Evolutionary conservation across 192 early-diverging fungal genomes (phyloP), one percentile per base, ranked within the genome.

Genomic region (Coemansia javaensis): DNA sequence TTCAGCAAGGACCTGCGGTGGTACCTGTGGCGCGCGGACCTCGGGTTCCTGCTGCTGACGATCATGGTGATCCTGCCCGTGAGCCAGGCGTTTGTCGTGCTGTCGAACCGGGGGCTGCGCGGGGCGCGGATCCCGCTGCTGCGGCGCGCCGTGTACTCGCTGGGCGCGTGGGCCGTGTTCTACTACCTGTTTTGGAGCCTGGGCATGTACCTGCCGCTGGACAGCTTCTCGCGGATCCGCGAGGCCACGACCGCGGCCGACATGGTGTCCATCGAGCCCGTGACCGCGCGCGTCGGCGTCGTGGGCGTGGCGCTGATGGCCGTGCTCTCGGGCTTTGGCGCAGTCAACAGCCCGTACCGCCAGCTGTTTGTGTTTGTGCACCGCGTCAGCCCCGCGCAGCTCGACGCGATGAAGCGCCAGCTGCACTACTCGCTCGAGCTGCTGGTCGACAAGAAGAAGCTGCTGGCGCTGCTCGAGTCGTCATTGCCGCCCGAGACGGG

Each of bases 241-340:
- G 46, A 53, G 47, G 64, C 63, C 16, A 74, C 70, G 5, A 44
- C 61, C 12, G 44, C 63, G 15, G 50, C 71, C 1, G 62, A 69
- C 23, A 61, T 70, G 66, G 55, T 63, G 25, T 63, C 77, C 10
- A 80, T 89, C 16, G 79, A 89, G 53, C 78, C 81, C 32, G 82
- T 81, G 5, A 89, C 94, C 41, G 88, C 85, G 33, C 79, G 92
- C 27, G 85, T 91, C 6, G 85, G 91, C 12, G 81, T 93, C 14
- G 76, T 98, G 14, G 94, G 94, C 39, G 92, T 98, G 22, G 90
- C 90, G 0, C 69, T 95, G 38, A 98, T 93, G 85, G 90, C 94
- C 1, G 72, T 90, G 7, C 70, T 98, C 8, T 94, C 94, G 1
- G 94, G 93, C 15, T 94, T 95, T 65, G 92, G 90, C 51, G 93